Conservation (phyloP, 805 yeast genomes). For the Candida takata region DNA sequence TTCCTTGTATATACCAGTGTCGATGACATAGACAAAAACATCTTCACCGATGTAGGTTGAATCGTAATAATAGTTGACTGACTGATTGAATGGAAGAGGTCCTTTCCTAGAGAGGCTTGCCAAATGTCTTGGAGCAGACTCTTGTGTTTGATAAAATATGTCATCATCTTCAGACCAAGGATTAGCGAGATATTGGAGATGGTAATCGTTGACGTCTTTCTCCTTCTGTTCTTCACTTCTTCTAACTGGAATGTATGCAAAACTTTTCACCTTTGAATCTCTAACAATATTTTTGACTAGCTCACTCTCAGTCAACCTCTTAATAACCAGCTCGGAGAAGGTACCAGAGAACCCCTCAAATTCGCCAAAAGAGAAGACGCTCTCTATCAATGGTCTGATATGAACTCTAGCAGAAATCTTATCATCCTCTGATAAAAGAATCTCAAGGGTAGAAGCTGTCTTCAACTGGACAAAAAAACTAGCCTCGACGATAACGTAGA, state of each 20-base stretch:
- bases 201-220: conserved; percentile 4
- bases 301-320: conserved; percentile 48
- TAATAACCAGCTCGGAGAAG: conserved; percentile 41
- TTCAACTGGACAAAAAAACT: conserved; percentile 22
- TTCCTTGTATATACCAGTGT: conserved; percentile 66
- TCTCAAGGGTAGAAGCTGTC: conserved; percentile 18
- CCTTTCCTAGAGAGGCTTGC: conserved; percentile 52
- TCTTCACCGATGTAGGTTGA: conserved; percentile 42
- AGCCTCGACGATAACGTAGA: conserved; percentile 3
- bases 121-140: conserved; percentile 58
- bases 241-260: conserved; percentile 27
- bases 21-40: conserved; percentile 72
- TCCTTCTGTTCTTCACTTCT: conserved; percentile 25
- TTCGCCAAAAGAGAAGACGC: conserved; percentile 57
- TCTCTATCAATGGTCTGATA: conserved; percentile 38
- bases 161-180: background rate
- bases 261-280: conserved; percentile 55
- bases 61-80: conserved; percentile 43
- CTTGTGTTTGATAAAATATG: conserved; percentile 25
- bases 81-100: conserved; percentile 25
- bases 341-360: conserved; percentile 67
- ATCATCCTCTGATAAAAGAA: conserved; percentile 16
- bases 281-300: conserved; percentile 62
- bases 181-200: background rate
- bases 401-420: conserved; percentile 30